Evolutionary conservation across 2,329 filamentous ascomycete genomes (phyloP).

Genomic region (Paecilomyces sp.): DNA sequence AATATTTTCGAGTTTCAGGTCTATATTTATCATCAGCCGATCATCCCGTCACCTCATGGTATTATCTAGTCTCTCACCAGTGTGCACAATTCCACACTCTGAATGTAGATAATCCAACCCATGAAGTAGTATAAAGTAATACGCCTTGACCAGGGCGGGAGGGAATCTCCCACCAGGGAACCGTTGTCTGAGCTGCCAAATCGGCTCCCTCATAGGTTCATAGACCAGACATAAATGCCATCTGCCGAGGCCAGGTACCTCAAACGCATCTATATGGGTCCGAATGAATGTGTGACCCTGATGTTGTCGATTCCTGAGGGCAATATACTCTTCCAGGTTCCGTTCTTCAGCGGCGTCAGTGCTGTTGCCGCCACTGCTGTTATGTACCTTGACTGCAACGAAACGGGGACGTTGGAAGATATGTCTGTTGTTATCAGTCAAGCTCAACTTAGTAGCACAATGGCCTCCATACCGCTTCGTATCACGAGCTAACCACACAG

Average conservation of each 20-base stretch:
- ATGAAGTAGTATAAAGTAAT: slow-evolving; percentile 27
- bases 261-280: slow-evolving; percentile 18
- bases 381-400: neutral
- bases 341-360: slow-evolving; percentile 10
- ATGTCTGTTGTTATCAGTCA: neutral
- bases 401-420: neutral
- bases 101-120: slow-evolving; percentile 36
- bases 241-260: slow-evolving; percentile 12
- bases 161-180: slow-evolving; percentile 18
- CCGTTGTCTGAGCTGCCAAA: slow-evolving; percentile 16
- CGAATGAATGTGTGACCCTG: slow-evolving; percentile 17
- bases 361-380: slow-evolving; percentile 1
- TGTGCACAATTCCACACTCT: slow-evolving; percentile 32
- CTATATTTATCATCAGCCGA: slow-evolving; percentile 8
- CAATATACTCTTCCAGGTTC: slow-evolving; percentile 23
- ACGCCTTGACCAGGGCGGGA: slow-evolving; percentile 20
- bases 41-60: slow-evolving; percentile 7
- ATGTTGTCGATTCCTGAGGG: slow-evolving; percentile 17
- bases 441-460: neutral
- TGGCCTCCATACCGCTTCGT: neutral
- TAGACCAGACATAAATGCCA: slow-evolving; percentile 23
- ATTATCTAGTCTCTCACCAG: slow-evolving; percentile 15
- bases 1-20: slow-evolving; percentile 37
- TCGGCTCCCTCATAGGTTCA: slow-evolving; percentile 22
- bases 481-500: neutral